phyloP scores from a whole-genome alignment of 305 asterid species.

The Fraxinus greggii region DNA sequence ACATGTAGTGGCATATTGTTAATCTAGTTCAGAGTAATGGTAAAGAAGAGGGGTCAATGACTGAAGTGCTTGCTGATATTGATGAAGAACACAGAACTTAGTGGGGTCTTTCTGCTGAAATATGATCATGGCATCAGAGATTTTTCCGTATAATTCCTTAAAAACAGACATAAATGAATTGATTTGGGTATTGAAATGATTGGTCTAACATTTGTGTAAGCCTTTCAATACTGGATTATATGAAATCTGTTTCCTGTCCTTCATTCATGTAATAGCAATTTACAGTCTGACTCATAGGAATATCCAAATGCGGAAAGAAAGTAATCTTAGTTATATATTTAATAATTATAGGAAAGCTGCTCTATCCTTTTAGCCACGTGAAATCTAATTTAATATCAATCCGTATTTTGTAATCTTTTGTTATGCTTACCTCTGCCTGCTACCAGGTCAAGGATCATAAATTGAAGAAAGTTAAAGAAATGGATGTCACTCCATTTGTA shows the following conservation, averaged over 20 bases:
- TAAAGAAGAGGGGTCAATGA: not conserved
- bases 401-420: slow-evolving; percentile 4
- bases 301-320: not conserved
- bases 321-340: not conserved
- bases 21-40: not conserved
- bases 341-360: not conserved
- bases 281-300: not conserved
- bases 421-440: slow-evolving; percentile 33
- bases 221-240: not conserved
- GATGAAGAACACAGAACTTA: not conserved
- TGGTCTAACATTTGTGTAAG: not conserved
- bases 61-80: not conserved
- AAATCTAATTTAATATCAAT: slow-evolving; percentile 6
- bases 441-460: slow-evolving; percentile 75
- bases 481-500: slow-evolving; percentile 43
- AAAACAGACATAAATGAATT: not conserved
- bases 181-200: not conserved
- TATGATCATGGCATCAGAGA: not conserved
- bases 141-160: not conserved
- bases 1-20: not conserved
- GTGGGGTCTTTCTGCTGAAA: not conserved
- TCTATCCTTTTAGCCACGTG: not conserved
- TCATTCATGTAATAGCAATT: not conserved
- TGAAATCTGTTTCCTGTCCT: not conserved
- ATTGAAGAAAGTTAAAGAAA: slow-evolving; percentile 50